These are phyloP conservation scores for Orbilia blumenaviensis DNA, from an alignment of 2,329 filamentous ascomycete species.

Conservation along the genomic window DNA sequence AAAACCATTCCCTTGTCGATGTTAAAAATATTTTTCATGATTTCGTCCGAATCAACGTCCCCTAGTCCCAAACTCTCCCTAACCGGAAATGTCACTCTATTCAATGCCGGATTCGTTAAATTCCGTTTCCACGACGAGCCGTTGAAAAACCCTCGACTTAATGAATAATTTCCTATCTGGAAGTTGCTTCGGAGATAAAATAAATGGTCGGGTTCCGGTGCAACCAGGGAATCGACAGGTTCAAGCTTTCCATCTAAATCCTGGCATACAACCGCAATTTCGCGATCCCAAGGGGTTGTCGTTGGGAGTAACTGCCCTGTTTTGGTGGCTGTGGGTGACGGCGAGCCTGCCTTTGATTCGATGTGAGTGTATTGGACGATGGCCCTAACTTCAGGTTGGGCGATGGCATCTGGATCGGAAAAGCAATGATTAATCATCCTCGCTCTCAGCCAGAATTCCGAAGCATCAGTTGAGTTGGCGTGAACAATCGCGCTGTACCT, in stretches of 20 bases:
- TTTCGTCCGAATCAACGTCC: constrained; percentile 61
- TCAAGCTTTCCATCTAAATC: constrained; percentile 66
- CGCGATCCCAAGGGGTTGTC: constrained; percentile 66
- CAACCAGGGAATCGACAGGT: constrained; percentile 62
- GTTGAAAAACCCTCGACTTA: constrained; percentile 70
- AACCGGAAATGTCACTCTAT: constrained; percentile 2
- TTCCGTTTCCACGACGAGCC: constrained; percentile 66
- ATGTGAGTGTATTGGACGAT: constrained; percentile 52
- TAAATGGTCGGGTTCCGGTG: constrained; percentile 64
- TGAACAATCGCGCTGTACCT: constrained; percentile 74
- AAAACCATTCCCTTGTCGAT: constrained; percentile 32
- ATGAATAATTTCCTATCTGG: constrained; percentile 69
- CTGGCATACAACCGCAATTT: constrained; percentile 64
- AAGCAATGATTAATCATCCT: constrained; percentile 71
- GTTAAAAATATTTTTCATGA: constrained; percentile 64
- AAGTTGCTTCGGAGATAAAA: constrained; percentile 68
- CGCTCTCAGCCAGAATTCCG: constrained; percentile 73
- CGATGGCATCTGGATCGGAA: constrained; percentile 62
- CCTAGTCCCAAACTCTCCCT: background rate
- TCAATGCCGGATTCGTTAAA: constrained; percentile 58
- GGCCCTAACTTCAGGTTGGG: constrained; percentile 55
- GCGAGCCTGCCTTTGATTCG: constrained; percentile 9
- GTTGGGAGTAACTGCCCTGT: constrained; percentile 56
- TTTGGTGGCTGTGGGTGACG: background rate
- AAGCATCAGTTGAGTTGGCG: constrained; percentile 67